Conservation (phyloP, 148 eudicot genomes). For the Rhododendron williamsianum region DNA sequence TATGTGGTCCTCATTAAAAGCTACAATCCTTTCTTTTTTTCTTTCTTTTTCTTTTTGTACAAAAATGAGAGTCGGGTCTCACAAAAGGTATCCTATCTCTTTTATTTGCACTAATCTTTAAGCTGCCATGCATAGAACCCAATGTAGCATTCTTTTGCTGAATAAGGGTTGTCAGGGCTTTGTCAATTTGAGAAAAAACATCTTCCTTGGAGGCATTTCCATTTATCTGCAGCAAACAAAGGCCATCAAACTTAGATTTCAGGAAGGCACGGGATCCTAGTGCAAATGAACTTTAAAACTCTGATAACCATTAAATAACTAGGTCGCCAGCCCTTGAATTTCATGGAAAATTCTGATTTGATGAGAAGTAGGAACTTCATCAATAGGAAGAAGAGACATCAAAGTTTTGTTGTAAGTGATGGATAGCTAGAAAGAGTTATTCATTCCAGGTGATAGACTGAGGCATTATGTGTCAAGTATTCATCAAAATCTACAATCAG, state of each 20-base stretch:
- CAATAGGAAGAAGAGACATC: not conserved
- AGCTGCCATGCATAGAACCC: conserved; percentile 38
- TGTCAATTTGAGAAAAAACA: conserved; percentile 73
- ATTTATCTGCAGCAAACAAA: conserved; percentile 50
- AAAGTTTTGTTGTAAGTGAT: not conserved
- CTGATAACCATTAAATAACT: not conserved
- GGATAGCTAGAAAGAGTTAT: not conserved
- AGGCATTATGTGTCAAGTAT: not conserved
- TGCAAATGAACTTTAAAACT: not conserved
- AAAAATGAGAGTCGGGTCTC: too few relatives aligned
- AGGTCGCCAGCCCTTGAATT: not conserved
- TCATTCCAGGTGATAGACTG: not conserved
- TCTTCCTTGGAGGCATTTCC: conserved; percentile 62
- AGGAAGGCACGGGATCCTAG: not conserved
- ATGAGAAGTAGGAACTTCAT: not conserved
- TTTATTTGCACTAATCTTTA: conserved; percentile 10
- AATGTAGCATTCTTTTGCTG: conserved; percentile 31
- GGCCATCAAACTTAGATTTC: not conserved
- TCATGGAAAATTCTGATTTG: not conserved
- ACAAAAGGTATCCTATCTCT: not conserved
- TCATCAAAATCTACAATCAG: not conserved
- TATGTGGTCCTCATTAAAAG: too few relatives aligned
- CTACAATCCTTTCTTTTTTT: too few relatives aligned
- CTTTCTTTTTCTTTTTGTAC: too few relatives aligned
- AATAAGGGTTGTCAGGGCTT: conserved; percentile 39